Conservation (phyloP, 2,329 filamentous ascomycete genomes). For the Calonectria naviculata region DNA sequence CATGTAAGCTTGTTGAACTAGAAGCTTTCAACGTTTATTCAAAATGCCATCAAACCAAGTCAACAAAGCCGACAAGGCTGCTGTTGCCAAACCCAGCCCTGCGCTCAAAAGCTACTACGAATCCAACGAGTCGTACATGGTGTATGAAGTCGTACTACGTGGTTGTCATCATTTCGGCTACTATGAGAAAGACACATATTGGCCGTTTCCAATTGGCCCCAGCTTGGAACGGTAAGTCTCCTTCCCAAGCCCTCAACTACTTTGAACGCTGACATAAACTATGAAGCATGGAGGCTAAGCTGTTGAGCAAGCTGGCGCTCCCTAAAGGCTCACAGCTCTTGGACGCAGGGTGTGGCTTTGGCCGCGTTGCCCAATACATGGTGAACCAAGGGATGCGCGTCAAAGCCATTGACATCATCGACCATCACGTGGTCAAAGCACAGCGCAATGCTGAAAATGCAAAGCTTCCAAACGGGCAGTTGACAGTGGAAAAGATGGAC, state of each 20-base stretch:
- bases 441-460: conserved; percentile 49
- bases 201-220: conserved; percentile 58
- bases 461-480: conserved; percentile 45
- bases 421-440: conserved; percentile 58
- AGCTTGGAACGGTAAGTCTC: conserved; percentile 41
- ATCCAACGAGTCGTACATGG: conserved; percentile 57
- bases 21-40: background rate
- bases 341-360: conserved; percentile 64
- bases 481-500: conserved; percentile 56
- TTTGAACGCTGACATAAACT: background rate
- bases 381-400: conserved; percentile 54
- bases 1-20: background rate
- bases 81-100: conserved; percentile 52
- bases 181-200: conserved; percentile 57
- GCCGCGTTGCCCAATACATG: conserved; percentile 61
- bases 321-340: conserved; percentile 55
- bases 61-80: background rate
- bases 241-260: too few relatives aligned
- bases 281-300: conserved; percentile 61
- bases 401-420: conserved; percentile 60
- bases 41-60: background rate
- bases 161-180: conserved; percentile 62
- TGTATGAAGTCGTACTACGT: conserved; percentile 56
- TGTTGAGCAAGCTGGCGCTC: conserved; percentile 51
- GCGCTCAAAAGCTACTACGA: conserved; percentile 57